A percentile compares a stretch with the other conserved stretches of the same genome.
These are phyloP conservation scores for Galerina marginata DNA, from an alignment of 768 basidiomycete genomes.

Conservation along the genomic window DNA sequence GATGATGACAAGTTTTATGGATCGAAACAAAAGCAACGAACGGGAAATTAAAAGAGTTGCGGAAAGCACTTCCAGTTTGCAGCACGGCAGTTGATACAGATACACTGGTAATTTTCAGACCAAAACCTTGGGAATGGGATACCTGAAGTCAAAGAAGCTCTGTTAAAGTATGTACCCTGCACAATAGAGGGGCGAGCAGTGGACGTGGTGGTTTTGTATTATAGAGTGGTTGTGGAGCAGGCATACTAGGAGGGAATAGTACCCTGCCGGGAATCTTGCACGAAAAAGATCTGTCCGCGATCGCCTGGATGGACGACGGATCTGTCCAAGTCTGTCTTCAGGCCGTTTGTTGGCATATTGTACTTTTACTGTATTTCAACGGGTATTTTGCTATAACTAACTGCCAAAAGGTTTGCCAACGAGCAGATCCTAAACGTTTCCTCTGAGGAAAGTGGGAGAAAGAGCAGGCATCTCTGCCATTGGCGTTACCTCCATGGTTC, in stretches of 20 bases:
- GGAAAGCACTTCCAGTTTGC: too few species aligned
- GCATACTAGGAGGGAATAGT: conserved; percentile 20
- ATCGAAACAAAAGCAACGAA: too few species aligned
- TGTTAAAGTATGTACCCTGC: too few species aligned
- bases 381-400: conserved; percentile 67
- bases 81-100: too few species aligned
- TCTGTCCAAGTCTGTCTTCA: conserved; percentile 28
- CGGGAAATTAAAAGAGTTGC: too few species aligned
- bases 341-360: background rate
- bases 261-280: conserved; percentile 55
- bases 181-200: too few species aligned
- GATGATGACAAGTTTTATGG: too few species aligned
- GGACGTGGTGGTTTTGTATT: too few species aligned
- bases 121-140: too few species aligned
- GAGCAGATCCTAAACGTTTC: conserved; percentile 70
- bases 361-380: conserved; percentile 34
- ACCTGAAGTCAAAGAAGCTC: too few species aligned
- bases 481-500: conserved; percentile 45
- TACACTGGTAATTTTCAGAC: too few species aligned
- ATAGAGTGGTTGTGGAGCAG: too few species aligned
- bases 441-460: conserved; percentile 63
- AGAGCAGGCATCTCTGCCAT: conserved; percentile 46
- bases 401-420: conserved; percentile 60
- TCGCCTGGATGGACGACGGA: conserved; percentile 18
- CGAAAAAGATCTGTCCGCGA: conserved; percentile 43